Base-by-base conservation (phyloP, 1,139 yeast genomes). In the Starmera stellimalicola region DNA sequence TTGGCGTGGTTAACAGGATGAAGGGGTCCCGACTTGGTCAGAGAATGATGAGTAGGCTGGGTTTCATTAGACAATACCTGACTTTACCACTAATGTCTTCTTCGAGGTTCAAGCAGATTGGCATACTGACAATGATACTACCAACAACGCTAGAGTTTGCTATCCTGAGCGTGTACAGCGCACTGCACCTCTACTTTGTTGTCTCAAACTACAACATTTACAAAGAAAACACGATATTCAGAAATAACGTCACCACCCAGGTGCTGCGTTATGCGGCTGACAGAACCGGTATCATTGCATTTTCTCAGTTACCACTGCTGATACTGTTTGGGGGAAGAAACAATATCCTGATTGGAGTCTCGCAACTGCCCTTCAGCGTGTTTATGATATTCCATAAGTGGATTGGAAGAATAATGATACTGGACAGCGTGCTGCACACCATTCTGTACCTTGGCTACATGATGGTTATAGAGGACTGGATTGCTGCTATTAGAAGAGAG, bases 361-460 rank as follows among this genome's bases (percentile, higher is more conserved):
- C 84, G 2, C 80, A 83, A 25, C 73, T 84, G 76, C 62, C 73
- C 11, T 69, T 68, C 43, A 61, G 74, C 5, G 65, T 80, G 28
- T 78, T 79, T 51, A 62, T 77, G 44, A 62, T 71, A 19, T 67
- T 75, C 51, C 93, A 82, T 55, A 73, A 77, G 47, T 77, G 84
- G 81, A 52, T 73, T 3, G 73, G 79, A 2, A 65, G 91, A 52
- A 43, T 60, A 2, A 50, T 62, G 37, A 46, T 62, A 20, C 17
- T 60, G 8, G 53, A 62, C 40, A 48, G 61, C 2, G 26, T 56
- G 5, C 45, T 70, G 16, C 83, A 76, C 44, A 60, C 68, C n/a
- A 29, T 50, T 15, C 35, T 42, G 9, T 47, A 44, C 19, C 7
- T 35, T 33, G 60, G 54, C 9, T 56, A 62, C 8, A 68, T 73